Conservation (phyloP, 1,284 basidiomycete species). For the Apiotrichum gracile region DNA sequence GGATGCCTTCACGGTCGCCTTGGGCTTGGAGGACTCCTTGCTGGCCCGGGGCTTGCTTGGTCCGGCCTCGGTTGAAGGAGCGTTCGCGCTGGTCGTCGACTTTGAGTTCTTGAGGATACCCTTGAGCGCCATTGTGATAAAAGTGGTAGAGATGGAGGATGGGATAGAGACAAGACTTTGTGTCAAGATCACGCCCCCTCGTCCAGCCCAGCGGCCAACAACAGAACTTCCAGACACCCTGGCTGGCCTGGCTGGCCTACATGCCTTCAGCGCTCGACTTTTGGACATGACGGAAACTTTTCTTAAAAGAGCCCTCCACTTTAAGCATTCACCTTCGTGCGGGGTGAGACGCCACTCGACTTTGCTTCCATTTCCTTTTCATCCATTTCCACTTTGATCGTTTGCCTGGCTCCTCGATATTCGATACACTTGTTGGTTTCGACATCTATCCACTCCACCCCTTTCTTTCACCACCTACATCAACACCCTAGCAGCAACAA, state of each 20-base stretch:
- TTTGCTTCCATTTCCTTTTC: too few species aligned
- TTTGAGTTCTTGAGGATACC: slow-evolving; percentile 15
- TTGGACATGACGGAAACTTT: slow-evolving; percentile 12
- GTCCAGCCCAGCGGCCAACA: too few species aligned
- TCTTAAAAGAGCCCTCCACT: slow-evolving; percentile 3
- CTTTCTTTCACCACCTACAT: slow-evolving; percentile 2
- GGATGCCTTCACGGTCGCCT: slow-evolving; percentile 2
- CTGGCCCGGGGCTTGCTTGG: slow-evolving; percentile 2
- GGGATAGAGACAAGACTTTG: neutral
- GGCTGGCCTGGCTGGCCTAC: too few species aligned
- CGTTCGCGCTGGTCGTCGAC: neutral
- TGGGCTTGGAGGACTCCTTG: neutral
- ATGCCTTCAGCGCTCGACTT: too few species aligned
- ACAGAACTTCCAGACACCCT: too few species aligned
- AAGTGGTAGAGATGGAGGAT: neutral
- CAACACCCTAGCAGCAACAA: slow-evolving; percentile 12
- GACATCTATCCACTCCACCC: neutral
- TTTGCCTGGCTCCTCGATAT: neutral
- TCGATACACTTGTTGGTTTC: neutral
- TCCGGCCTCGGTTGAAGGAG: slow-evolving; percentile 1
- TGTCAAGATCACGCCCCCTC: too few species aligned
- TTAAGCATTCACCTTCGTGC: too few species aligned
- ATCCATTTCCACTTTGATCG: neutral
- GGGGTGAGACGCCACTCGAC: too few species aligned
- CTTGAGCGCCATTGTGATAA: slow-evolving; percentile 12